phyloP scores from a whole-genome alignment of 73 alveolate species.

The Uronychia setigera region DNA sequence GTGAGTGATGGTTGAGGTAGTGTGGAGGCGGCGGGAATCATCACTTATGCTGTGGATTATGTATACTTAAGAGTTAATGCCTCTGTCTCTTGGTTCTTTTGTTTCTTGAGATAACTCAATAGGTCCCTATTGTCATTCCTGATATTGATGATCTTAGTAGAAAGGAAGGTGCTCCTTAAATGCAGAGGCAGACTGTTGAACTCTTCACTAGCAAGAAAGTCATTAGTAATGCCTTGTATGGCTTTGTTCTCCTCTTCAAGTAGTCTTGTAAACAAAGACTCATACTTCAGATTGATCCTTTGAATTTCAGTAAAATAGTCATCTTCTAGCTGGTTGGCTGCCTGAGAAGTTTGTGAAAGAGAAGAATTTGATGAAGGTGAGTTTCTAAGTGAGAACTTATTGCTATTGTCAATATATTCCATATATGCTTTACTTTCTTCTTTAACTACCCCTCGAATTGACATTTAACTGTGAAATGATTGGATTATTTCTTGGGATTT shows the following conservation, averaged over 20 bases:
- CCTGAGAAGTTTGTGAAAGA: not conserved
- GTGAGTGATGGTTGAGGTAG: too few relatives aligned
- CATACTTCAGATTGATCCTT: not conserved
- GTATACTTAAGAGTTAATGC: too few relatives aligned
- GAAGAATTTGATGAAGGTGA: not conserved
- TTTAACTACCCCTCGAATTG: too few relatives aligned
- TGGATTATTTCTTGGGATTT: too few relatives aligned
- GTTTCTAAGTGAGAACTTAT: not conserved
- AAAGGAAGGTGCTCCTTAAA: not conserved
- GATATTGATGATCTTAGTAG: not conserved
- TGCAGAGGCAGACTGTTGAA: constrained; percentile 3
- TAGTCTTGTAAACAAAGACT: not conserved
- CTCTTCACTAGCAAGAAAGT: not conserved
- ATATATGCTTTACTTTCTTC: not conserved
- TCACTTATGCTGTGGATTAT: too few relatives aligned
- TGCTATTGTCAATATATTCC: not conserved
- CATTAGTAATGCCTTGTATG: not conserved
- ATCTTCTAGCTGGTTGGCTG: too few relatives aligned
- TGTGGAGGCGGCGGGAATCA: too few relatives aligned
- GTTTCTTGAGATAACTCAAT: too few relatives aligned
- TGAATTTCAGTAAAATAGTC: not conserved
- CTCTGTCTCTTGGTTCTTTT: too few relatives aligned
- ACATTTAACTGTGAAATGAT: too few relatives aligned
- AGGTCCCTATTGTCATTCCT: too few relatives aligned
- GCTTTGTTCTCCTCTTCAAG: not conserved